These are phyloP conservation scores for Jatropha curcas DNA, from an alignment of 345 rosid genomes.

Conservation along the genomic window DNA sequence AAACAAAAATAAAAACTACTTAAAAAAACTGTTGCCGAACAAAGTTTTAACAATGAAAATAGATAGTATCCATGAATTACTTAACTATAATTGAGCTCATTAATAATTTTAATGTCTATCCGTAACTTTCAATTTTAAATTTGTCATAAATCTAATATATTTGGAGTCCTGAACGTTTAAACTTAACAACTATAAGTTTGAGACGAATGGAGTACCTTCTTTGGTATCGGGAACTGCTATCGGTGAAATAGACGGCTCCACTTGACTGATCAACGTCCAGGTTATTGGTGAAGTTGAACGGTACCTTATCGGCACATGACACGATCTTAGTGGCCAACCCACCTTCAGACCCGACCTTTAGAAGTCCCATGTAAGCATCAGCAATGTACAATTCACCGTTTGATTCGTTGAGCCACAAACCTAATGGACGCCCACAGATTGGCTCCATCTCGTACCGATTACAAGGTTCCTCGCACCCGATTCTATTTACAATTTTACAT, in stretches of 20 bases:
- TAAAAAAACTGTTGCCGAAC: no score
- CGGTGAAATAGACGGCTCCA: constrained; percentile 42
- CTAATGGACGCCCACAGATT: constrained; percentile 47
- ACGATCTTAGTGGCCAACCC: constrained; percentile 42
- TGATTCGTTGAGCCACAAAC: constrained; percentile 29
- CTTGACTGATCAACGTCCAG: constrained; percentile 42
- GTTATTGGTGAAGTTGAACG: constrained; percentile 38
- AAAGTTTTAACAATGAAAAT: no score
- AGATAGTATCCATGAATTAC: no score
- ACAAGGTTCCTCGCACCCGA: background rate
- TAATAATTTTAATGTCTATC: no score
- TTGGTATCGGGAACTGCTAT: constrained; percentile 30
- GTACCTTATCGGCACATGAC: constrained; percentile 29
- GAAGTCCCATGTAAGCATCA: constrained; percentile 48
- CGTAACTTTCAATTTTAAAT: no score
- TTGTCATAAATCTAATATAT: no score
- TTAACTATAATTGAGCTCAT: no score
- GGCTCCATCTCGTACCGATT: constrained; percentile 17
- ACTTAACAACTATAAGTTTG: no score
- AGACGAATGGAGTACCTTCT: constrained; percentile 1
- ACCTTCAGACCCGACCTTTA: constrained; percentile 37
- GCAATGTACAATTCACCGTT: constrained; percentile 43
- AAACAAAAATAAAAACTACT: no score
- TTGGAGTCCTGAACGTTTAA: no score
- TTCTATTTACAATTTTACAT: background rate